Percentiles rank a stretch among this genome's conserved stretches.
These are phyloP conservation scores for Cutaneotrichosporon mucoides DNA, from an alignment of 1,284 basidiomycete species.

Conservation along the genomic window DNA sequence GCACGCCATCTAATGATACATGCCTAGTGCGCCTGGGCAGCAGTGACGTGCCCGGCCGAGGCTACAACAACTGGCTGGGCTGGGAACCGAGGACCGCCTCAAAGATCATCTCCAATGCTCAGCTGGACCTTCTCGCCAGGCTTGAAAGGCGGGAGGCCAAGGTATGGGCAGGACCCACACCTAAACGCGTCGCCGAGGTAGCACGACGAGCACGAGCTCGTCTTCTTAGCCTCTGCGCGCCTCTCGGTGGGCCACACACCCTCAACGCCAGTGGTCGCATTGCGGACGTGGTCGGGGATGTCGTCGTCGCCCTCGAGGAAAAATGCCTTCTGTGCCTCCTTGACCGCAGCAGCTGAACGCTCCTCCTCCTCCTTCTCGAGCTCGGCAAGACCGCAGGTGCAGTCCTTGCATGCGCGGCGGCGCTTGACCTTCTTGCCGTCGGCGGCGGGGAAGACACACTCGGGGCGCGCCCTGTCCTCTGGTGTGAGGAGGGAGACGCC, in stretches of 20 bases:
- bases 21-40: too few relatives aligned
- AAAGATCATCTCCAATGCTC: conserved; percentile 78
- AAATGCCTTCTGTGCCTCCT: conserved; percentile 39
- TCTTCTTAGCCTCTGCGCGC: conserved; percentile 63
- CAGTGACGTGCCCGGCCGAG: not conserved
- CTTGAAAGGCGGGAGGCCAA: conserved; percentile 94
- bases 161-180: conserved; percentile 91
- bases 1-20: too few relatives aligned
- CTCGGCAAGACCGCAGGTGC: conserved; percentile 89
- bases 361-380: conserved; percentile 72
- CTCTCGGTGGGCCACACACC: conserved; percentile 53
- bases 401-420: conserved; percentile 80
- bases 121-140: conserved; percentile 93
- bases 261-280: conserved; percentile 40
- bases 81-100: not conserved
- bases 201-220: conserved; percentile 95
- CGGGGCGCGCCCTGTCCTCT: conserved; percentile 52
- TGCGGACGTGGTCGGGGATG: conserved; percentile 42
- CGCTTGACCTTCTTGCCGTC: conserved; percentile 48
- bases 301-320: conserved; percentile 49
- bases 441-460: conserved; percentile 44
- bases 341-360: conserved; percentile 44
- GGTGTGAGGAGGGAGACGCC: conserved; percentile 53
- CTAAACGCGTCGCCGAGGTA: conserved; percentile 97
- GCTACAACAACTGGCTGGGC: not conserved